Evolutionary conservation across 768 basidiomycete species (phyloP).

Genomic region (Boletus sp.): DNA sequence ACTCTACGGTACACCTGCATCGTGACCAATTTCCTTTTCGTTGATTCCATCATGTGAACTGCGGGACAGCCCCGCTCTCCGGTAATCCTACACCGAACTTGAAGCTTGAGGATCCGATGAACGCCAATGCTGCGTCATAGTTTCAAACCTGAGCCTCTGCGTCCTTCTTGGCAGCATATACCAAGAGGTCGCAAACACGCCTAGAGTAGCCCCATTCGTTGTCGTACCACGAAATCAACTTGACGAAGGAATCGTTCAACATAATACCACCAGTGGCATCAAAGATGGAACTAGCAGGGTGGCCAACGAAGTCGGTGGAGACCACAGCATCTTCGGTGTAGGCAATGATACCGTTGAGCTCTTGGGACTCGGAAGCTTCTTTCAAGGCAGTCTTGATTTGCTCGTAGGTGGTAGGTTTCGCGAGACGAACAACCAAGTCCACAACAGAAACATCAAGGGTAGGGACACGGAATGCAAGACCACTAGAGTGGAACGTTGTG

Average conservation of each 20-base stretch:
- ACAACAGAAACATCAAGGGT: constrained; percentile 97
- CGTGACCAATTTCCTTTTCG: neutral
- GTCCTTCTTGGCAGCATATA: constrained; percentile 78
- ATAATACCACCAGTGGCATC: constrained; percentile 92
- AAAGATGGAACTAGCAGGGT: constrained; percentile 82
- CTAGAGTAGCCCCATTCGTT: constrained; percentile 95
- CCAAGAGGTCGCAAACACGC: constrained; percentile 88
- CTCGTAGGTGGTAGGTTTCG: constrained; percentile 83
- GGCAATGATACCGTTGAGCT: constrained; percentile 69
- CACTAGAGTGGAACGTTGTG: constrained; percentile 39
- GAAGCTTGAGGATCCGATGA: neutral
- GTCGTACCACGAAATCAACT: constrained; percentile 95
- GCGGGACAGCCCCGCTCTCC: neutral
- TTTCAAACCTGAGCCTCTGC: constrained; percentile 24
- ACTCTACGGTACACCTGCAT: constrained; percentile 14
- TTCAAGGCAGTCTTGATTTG: constrained; percentile 87
- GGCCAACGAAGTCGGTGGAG: constrained; percentile 89
- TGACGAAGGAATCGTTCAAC: constrained; percentile 91
- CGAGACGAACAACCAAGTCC: constrained; percentile 91
- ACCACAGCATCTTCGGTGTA: constrained; percentile 96
- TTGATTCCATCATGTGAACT: neutral
- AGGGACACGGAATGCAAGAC: constrained; percentile 97
- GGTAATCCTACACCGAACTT: constrained; percentile 16
- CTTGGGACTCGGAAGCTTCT: constrained; percentile 64
- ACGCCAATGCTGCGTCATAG: neutral